Evolutionary conservation across 257 asterid species (phyloP).

Genomic region (Linaria vulgaris): DNA sequence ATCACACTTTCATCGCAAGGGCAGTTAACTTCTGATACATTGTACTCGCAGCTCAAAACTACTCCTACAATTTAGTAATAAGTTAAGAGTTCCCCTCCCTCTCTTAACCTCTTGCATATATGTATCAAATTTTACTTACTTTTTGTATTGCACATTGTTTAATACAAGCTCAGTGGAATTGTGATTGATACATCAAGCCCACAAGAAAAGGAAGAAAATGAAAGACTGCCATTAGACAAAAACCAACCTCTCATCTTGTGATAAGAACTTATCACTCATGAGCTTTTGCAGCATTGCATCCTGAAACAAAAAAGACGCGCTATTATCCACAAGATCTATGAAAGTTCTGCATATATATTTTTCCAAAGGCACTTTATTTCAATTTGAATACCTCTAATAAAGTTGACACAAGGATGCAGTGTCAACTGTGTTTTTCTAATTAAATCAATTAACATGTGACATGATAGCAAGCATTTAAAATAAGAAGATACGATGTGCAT

Average conservation of each 20-base stretch:
- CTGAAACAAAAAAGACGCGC: conserved; percentile 45
- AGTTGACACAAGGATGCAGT: neutral
- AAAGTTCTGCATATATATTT: neutral
- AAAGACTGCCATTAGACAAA: conserved; percentile 16
- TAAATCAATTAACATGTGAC: neutral
- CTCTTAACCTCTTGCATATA: neutral
- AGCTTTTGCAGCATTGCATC: conserved; percentile 92
- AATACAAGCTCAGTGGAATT: neutral
- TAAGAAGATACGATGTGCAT: neutral
- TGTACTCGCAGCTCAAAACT: neutral
- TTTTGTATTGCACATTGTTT: neutral
- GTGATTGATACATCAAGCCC: conserved; percentile 17
- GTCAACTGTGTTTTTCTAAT: neutral
- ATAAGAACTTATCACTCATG: conserved; percentile 54
- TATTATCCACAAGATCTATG: conserved; percentile 9
- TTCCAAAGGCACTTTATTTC: conserved; percentile 17
- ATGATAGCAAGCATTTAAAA: neutral
- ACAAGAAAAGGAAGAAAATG: conserved; percentile 5
- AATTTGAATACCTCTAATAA: conserved; percentile 8
- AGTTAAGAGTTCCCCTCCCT: neutral
- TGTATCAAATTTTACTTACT: neutral
- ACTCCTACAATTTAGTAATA: neutral
- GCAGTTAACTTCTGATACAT: neutral
- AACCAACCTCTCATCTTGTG: conserved; percentile 86
- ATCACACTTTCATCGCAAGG: neutral